Evolutionary conservation across 1,284 basidiomycete species (phyloP), one percentile per base, ranked within the genome.

Genomic region (Cryptococcus sp.): DNA sequence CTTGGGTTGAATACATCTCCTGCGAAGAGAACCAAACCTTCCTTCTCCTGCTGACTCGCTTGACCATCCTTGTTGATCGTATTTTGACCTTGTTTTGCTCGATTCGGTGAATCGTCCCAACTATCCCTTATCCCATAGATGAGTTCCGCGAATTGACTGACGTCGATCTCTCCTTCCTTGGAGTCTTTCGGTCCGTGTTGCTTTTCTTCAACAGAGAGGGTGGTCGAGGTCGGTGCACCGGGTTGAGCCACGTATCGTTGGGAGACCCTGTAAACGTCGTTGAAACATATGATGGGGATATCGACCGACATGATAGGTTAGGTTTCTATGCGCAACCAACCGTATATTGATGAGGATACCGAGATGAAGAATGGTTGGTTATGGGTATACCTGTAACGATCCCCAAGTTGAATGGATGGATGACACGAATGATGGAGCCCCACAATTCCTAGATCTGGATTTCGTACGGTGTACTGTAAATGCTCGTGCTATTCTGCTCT

Each of bases 1-100:
- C 87, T 89, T 0, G 90, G 91, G 15, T 86, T 86, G 71, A 92
- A 92, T 4, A 89, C 79, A 71, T 95, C 92, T 4, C 92, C 92
- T 33, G 89, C 92, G 76, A 95, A 96, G 3, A 96, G 76, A 0
- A 87, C 81, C 3, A 96, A 79, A 0, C 92, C 91, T 61, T 90
- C 86, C 57, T 78, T 79, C 10, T 14, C 47, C 13, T 46, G 48
- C 78, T 76, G 2, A 81, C 46, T 48, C 78, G 76, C 2, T 81
- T 64, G 55, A 80, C 74, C 43, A 71, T 52, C 11, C 48, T 57
- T 46, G 4, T 8, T 37, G 10, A 13, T 23, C n/a, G n/a, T 35
- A 30, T 52, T 47, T 78, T 76, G 2, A 82, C 81, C 61, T 84
- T 82, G 10, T 76, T 64, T 53, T 32, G 46, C 49, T n/a, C 30